phyloP scores from a whole-genome alignment of 768 basidiomycete species.

The Cystofilobasidium bisporidii region DNA sequence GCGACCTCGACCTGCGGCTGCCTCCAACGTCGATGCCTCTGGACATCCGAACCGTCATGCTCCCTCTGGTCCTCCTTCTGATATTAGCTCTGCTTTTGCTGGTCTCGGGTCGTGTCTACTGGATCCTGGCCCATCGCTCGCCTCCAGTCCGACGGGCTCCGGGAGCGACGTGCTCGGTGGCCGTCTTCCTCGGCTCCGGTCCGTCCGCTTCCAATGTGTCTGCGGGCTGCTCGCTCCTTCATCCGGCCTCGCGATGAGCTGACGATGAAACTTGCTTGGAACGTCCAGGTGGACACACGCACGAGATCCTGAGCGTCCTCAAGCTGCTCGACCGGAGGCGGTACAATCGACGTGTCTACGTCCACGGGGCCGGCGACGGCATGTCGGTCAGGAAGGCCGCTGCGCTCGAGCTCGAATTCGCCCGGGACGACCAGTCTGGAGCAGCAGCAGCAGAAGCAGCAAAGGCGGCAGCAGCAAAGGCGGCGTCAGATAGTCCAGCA shows the following conservation, averaged over 20 bases:
- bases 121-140: neutral
- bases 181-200: constrained; percentile 7
- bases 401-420: constrained; percentile 50
- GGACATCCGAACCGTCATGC: neutral
- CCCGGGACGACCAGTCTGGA: neutral
- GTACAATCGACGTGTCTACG: constrained; percentile 68
- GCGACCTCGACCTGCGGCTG: too few species aligned
- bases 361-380: constrained; percentile 68
- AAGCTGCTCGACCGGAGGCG: constrained; percentile 62
- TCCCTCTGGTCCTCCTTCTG: neutral
- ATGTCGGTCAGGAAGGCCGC: constrained; percentile 64
- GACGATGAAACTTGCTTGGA: too few species aligned
- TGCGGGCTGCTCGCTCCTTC: too few species aligned
- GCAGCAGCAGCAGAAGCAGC: neutral
- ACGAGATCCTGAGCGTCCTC: constrained; percentile 66
- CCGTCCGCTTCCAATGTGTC: too few species aligned
- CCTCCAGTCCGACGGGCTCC: neutral
- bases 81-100: neutral
- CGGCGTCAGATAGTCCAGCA: too few species aligned
- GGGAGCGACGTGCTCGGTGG: neutral
- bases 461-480: neutral
- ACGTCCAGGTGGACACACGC: constrained; percentile 80
- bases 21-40: neutral
- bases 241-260: too few species aligned
- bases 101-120: neutral